A percentile compares a stretch with the other conserved stretches of the same genome.
These are phyloP conservation scores for Plasmodium vivax DNA, from an alignment of 169 alveolate species.

Conservation along the genomic window DNA sequence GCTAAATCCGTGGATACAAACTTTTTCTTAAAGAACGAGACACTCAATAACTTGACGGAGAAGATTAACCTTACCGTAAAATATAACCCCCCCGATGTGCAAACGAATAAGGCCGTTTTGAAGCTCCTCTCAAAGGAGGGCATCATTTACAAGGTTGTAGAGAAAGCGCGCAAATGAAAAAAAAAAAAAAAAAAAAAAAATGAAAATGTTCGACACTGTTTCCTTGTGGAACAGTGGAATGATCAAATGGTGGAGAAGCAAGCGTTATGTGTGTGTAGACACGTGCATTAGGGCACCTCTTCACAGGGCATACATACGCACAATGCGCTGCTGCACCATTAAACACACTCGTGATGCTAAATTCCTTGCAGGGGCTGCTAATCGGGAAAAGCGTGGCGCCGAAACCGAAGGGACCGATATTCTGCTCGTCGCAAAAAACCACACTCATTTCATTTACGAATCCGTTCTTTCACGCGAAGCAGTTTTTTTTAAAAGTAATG, in stretches of 20 bases:
- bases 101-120: conserved; percentile 46
- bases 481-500: conserved; percentile 49
- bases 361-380: conserved; percentile 28
- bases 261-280: neutral
- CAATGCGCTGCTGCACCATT: neutral
- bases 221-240: neutral
- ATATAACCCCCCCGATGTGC: conserved; percentile 46
- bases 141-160: conserved; percentile 56
- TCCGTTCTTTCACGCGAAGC: conserved; percentile 57
- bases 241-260: neutral
- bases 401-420: conserved; percentile 70
- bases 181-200: conserved; percentile 8
- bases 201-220: neutral
- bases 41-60: conserved; percentile 27
- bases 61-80: conserved; percentile 49
- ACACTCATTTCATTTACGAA: conserved; percentile 61
- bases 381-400: conserved; percentile 71
- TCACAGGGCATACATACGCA: neutral
- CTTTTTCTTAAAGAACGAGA: conserved; percentile 43
- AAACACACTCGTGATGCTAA: neutral
- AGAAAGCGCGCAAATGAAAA: neutral
- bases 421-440: conserved; percentile 73
- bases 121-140: conserved; percentile 70
- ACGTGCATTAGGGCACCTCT: neutral
- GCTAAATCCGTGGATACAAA: conserved; percentile 56